These are phyloP conservation scores for Chlamydomonas eustigma DNA, from an alignment of 139 green algal species.

Conservation along the genomic window DNA sequence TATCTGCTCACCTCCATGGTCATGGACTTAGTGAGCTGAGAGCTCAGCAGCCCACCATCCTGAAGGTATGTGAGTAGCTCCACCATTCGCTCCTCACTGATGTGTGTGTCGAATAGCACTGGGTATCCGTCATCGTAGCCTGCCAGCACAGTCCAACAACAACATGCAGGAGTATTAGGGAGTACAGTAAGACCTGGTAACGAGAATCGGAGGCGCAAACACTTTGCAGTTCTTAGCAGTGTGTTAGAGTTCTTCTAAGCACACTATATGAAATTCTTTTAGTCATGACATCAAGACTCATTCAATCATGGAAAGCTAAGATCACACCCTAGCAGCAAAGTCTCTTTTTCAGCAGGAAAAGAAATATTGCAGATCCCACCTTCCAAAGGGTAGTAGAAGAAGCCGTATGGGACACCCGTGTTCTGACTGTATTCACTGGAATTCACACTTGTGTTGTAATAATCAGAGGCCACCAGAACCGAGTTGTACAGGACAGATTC, in stretches of 20 bases:
- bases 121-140: conserved; percentile 22
- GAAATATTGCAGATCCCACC: too few relatives aligned
- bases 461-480: not conserved
- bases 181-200: too few relatives aligned
- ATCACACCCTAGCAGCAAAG: too few relatives aligned
- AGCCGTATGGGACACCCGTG: conserved; percentile 20
- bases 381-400: conserved; percentile 22
- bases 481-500: not conserved
- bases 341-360: too few relatives aligned
- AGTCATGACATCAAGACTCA: too few relatives aligned
- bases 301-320: too few relatives aligned
- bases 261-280: too few relatives aligned
- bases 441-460: conserved; percentile 7
- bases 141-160: too few relatives aligned
- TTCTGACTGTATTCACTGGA: conserved; percentile 1
- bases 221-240: too few relatives aligned
- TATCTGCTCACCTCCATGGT: not conserved
- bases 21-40: not conserved
- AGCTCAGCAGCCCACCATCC: conserved; percentile 8
- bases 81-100: not conserved
- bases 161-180: too few relatives aligned
- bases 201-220: too few relatives aligned
- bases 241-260: too few relatives aligned
- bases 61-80: conserved; percentile 5
- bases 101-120: conserved; percentile 19